Evolutionary conservation across 2,329 filamentous ascomycete species (phyloP), one percentile per base, ranked within the genome.

Genomic region (Fusarium kyushuense): DNA sequence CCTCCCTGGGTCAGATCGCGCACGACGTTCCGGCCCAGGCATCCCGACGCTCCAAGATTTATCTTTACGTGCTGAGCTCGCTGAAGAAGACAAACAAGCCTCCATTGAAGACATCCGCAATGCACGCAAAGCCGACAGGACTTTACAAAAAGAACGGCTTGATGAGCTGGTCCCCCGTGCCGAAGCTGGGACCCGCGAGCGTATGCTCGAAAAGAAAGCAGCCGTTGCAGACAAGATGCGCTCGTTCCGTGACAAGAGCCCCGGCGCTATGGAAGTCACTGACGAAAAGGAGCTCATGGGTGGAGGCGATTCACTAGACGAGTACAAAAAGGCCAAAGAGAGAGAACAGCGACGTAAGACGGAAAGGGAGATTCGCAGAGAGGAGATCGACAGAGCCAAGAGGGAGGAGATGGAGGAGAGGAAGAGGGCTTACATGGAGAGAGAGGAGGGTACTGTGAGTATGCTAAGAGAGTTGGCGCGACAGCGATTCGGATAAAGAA

Each of bases 131-230:
- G 78, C 82, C 16, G 91, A 96, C 69, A 87, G 90, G 4, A 83
- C 84, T 43, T 74, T 84, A 6, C 91, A 95, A 73, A 91, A 90
- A 67, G 90, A 91, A 55, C 86, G 87, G 0, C 84, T 96, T 1
- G 93, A 97, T 16, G 94, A 97, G 68, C 81, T 97, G 1, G 88
- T 85, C 0, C 94, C 95, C 0, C 92, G 93, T 13, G 93, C 95
- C 0, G 93, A 96, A 63, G 82, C 94, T 0, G 94, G 94, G 0
- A 92, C 92, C 1, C 89, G 90, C 45, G 95, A 97, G 80, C 89
- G 95, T 13, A 87, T 89, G 74, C 84, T 98, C 1, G 95, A 99
- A 81, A 97, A 97, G 85, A 90, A 90, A 68, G 86, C 86, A 33
- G 91, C 92, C 65, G 83, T 87, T 7, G 91, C 91, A 30, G 89